These are phyloP conservation scores for Exophiala viscosa DNA, from an alignment of 2,329 filamentous ascomycete genomes.

Conservation along the genomic window DNA sequence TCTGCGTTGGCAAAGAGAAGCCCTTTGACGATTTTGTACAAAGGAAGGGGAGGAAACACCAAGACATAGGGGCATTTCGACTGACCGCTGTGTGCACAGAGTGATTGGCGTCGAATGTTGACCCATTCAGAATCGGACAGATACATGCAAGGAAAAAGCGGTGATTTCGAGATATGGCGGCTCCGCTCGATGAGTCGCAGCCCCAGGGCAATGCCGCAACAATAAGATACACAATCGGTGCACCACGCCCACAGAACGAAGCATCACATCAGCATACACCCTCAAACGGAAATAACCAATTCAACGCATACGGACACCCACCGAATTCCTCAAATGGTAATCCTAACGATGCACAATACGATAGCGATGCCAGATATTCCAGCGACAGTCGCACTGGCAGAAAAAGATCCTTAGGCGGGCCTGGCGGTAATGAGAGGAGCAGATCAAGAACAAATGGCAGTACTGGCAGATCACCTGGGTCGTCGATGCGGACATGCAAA, in stretches of 20 bases:
- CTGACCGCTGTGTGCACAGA: neutral
- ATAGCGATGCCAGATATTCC: constrained; percentile 26
- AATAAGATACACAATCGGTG: constrained; percentile 25
- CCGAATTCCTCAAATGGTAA: constrained; percentile 19
- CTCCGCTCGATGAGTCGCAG: constrained; percentile 19
- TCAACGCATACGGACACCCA: constrained; percentile 6
- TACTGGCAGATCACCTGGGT: constrained; percentile 26
- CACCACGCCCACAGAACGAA: constrained; percentile 15
- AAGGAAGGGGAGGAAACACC: neutral
- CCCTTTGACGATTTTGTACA: constrained; percentile 1
- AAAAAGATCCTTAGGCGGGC: constrained; percentile 26
- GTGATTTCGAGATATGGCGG: constrained; percentile 15
- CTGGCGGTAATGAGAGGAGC: constrained; percentile 29
- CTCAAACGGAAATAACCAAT: constrained; percentile 17
- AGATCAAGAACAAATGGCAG: constrained; percentile 33
- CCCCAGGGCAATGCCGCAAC: constrained; percentile 20
- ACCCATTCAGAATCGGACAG: constrained; percentile 1
- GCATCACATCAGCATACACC: constrained; percentile 10
- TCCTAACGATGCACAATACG: constrained; percentile 21
- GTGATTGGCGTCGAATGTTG: constrained; percentile 12
- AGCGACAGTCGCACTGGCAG: constrained; percentile 28
- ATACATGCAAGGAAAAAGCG: constrained; percentile 15
- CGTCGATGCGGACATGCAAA: constrained; percentile 60
- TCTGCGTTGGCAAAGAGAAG: constrained; percentile 6
- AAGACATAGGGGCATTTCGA: neutral